These are phyloP conservation scores for Phialophora expanda DNA, from an alignment of 2,329 filamentous ascomycete species.

Conservation along the genomic window DNA sequence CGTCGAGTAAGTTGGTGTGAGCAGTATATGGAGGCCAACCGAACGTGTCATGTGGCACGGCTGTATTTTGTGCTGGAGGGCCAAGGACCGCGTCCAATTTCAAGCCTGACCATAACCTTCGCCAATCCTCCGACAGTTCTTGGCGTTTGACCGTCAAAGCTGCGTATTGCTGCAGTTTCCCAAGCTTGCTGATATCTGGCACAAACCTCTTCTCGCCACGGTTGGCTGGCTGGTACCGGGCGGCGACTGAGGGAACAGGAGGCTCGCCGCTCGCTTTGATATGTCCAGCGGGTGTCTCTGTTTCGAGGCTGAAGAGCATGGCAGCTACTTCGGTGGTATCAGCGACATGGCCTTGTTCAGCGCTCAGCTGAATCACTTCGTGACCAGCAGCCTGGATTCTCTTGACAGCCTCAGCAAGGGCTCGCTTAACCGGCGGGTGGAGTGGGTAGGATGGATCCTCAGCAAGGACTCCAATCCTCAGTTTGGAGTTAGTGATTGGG, in stretches of 20 bases:
- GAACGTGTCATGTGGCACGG: slow-evolving; percentile 56
- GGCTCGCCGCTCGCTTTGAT: slow-evolving; percentile 41
- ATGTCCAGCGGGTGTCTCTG: slow-evolving; percentile 25
- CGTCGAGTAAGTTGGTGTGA: slow-evolving; percentile 60
- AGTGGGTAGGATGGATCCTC: slow-evolving; percentile 56
- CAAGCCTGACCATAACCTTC: slow-evolving; percentile 50
- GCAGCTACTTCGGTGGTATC: slow-evolving; percentile 38
- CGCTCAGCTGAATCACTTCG: slow-evolving; percentile 47
- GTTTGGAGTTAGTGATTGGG: slow-evolving; percentile 18
- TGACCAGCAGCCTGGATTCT: slow-evolving; percentile 63
- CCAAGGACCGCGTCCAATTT: slow-evolving; percentile 59
- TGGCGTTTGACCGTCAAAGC: slow-evolving; percentile 50
- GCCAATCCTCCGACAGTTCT: slow-evolving; percentile 49
- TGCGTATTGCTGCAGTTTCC: slow-evolving; percentile 49
- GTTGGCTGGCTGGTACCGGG: slow-evolving; percentile 15
- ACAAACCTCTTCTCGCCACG: slow-evolving; percentile 32
- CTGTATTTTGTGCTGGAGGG: slow-evolving; percentile 57
- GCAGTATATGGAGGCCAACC: slow-evolving; percentile 51
- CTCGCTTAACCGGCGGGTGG: slow-evolving; percentile 62
- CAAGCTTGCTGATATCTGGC: slow-evolving; percentile 43
- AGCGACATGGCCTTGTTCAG: slow-evolving; percentile 26
- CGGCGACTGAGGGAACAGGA: slow-evolving; percentile 35
- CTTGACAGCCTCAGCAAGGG: slow-evolving; percentile 41
- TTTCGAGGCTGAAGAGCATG: slow-evolving; percentile 39
- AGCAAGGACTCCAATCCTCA: slow-evolving; percentile 57